A percentile compares a stretch with the other conserved stretches of the same genome.
These are phyloP conservation scores for Calycina marina DNA, from an alignment of 2,329 filamentous ascomycete genomes.

Conservation along the genomic window DNA sequence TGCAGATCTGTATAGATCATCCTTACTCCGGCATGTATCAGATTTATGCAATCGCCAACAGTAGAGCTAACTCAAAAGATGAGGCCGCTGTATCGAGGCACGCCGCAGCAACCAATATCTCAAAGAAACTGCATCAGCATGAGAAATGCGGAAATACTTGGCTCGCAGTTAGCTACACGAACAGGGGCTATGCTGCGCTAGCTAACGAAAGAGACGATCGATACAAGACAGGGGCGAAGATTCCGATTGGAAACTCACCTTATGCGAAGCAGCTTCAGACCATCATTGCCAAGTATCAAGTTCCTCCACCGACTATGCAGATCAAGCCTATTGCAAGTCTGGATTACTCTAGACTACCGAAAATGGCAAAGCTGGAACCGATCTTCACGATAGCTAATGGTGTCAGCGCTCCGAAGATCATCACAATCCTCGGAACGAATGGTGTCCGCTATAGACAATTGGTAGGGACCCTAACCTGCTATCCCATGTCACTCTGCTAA, in stretches of 20 bases:
- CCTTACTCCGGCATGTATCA: conserved; percentile 97
- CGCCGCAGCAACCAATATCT: conserved; percentile 55
- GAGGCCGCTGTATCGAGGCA: conserved; percentile 60
- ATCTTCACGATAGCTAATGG: conserved; percentile 78
- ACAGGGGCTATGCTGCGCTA: conserved; percentile 48
- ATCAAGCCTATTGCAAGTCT: conserved; percentile 58
- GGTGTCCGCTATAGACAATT: conserved; percentile 76
- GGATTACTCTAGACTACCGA: conserved; percentile 64
- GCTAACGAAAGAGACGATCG: conserved; percentile 51
- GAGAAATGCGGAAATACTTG: conserved; percentile 42
- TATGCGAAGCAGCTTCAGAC: conserved; percentile 49
- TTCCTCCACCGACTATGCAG: conserved; percentile 83
- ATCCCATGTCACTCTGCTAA: conserved; percentile 11
- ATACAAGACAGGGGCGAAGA: conserved; percentile 52
- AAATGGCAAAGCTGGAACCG: conserved; percentile 56
- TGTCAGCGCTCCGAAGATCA: conserved; percentile 84
- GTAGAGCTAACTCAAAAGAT: conserved; percentile 55
- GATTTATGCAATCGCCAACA: conserved; percentile 70
- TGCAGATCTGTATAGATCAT: conserved; percentile 79
- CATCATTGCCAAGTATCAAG: conserved; percentile 46
- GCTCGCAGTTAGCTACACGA: conserved; percentile 58
- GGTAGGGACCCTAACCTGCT: conserved; percentile 26
- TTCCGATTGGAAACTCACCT: conserved; percentile 46
- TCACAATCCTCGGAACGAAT: conserved; percentile 66
- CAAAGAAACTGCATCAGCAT: conserved; percentile 38